Base-by-base conservation (phyloP, 2,329 filamentous ascomycete genomes). In the Truncatella angustata region DNA sequence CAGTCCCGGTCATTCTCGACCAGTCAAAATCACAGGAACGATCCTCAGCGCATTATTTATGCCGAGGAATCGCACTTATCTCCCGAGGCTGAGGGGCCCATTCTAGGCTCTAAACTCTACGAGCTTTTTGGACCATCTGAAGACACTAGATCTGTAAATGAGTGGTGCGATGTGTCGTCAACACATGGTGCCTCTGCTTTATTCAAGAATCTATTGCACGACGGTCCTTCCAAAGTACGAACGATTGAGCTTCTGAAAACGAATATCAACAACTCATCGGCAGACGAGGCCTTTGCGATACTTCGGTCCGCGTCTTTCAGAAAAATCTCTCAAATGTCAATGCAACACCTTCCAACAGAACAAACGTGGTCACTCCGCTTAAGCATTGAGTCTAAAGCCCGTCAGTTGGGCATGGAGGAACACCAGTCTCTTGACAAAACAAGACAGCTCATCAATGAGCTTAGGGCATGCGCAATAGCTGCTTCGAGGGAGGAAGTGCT, bases 401-500 rank as follows among this genome's bases (percentile, higher is more conserved):
- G 60, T 16, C 50, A 58, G 6, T 49, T 59, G 7, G 52, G 54
- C 11, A 47, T 54, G 5, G 21, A 37, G 5, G 35, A 20, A 3
- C 57, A 58, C 30, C 30, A 61, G 32, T 49, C 44, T 6, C 52
- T 62, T 9, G 42, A 65, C 18, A 52, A 54, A 28, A 58, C 73
- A 60, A 56, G 36, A 14, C 24, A 42, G 14, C 55, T 66, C 4
- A 32, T 78, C 5, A 56, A 64, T 12, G 69, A 78, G 40, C 63
- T 80, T 49, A 70, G 70, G 44, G 52, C 71, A 3, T 60, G 65
- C 3, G 74, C 72, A 5, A 63, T 68, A 7, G 58, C 65, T 5
- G 56, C 75, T n/a, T 62, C 63, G 3, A 65, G 67, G 11, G 60
- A 66, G 1, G 63, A 70, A 24, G 67, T 72, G 3, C 48, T 73